A percentile compares a stretch with the other conserved stretches of the same genome.
Evolutionary conservation across 441 rosid genomes (phyloP).

Genomic region (Eruca vesicaria): DNA sequence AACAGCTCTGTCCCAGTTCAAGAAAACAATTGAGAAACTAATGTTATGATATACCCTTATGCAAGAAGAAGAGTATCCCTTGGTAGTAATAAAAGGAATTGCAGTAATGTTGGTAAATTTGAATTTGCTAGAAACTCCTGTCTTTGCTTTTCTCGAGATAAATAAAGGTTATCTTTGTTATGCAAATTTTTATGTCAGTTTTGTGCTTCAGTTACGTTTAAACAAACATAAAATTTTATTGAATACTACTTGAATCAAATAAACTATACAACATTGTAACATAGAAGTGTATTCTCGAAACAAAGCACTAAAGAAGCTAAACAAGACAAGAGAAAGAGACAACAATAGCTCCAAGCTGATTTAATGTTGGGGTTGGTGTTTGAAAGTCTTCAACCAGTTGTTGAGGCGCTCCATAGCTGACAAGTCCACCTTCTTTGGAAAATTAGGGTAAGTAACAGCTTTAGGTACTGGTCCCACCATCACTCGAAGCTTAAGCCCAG

Average conservation of each 20-base stretch:
- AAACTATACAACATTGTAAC: not conserved
- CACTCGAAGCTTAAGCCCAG: conserved; percentile 6
- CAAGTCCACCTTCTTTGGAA: not conserved
- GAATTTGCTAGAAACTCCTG: not conserved
- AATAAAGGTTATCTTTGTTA: not conserved
- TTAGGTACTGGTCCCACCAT: not conserved
- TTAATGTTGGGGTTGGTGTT: not conserved
- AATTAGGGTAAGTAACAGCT: no score
- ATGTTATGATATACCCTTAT: no score
- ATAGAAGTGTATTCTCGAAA: not conserved
- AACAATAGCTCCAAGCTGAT: not conserved
- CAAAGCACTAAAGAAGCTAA: not conserved
- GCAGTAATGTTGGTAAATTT: not conserved
- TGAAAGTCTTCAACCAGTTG: no score
- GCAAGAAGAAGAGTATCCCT: not conserved
- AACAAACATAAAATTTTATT: not conserved
- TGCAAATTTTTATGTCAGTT: not conserved
- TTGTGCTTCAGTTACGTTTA: not conserved
- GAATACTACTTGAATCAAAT: not conserved
- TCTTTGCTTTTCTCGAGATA: not conserved
- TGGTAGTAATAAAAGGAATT: no score
- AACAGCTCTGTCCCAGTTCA: conserved; percentile 24
- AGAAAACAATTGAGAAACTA: conserved; percentile 20
- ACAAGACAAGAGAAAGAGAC: not conserved
- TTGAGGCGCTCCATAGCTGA: no score